Conservation (phyloP, 768 basidiomycete genomes). For the Cystobasidium tubakii region DNA sequence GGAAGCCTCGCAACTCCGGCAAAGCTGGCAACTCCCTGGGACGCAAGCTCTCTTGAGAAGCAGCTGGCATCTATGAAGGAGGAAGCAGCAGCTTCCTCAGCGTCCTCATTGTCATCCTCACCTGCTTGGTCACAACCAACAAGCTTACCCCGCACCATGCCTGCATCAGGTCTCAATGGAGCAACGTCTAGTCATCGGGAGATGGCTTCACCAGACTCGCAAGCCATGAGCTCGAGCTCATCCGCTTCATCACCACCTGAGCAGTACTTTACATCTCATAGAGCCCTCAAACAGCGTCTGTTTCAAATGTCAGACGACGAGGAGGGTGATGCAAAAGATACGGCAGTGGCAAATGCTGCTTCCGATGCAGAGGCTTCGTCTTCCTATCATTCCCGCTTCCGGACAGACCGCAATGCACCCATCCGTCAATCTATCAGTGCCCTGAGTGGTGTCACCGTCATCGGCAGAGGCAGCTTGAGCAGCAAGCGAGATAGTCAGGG, state of each 20-base stretch:
- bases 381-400: constrained; percentile 1
- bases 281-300: constrained; percentile 20
- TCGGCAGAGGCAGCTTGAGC: constrained; percentile 25
- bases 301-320: constrained; percentile 31
- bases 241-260: background rate
- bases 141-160: background rate
- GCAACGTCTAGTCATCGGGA: background rate
- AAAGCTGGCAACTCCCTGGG: constrained; percentile 5
- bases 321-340: background rate
- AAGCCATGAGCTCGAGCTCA: background rate
- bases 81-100: background rate
- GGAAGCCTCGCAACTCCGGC: constrained; percentile 6
- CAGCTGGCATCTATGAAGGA: constrained; percentile 5
- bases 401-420: constrained; percentile 19
- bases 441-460: constrained; percentile 32
- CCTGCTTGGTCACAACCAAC: background rate
- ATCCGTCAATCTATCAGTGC: constrained; percentile 15
- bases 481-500: constrained; percentile 19
- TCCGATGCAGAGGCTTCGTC: background rate
- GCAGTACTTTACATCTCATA: background rate
- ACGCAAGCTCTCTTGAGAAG: constrained; percentile 12
- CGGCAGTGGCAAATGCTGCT: background rate
- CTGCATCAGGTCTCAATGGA: background rate
- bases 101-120: background rate
- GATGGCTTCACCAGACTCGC: background rate